Percentiles rank a stretch among this genome's conserved stretches.
Evolutionary conservation across 2,329 filamentous ascomycete genomes (phyloP).

Genomic region (Trichoderma koningiopsis): DNA sequence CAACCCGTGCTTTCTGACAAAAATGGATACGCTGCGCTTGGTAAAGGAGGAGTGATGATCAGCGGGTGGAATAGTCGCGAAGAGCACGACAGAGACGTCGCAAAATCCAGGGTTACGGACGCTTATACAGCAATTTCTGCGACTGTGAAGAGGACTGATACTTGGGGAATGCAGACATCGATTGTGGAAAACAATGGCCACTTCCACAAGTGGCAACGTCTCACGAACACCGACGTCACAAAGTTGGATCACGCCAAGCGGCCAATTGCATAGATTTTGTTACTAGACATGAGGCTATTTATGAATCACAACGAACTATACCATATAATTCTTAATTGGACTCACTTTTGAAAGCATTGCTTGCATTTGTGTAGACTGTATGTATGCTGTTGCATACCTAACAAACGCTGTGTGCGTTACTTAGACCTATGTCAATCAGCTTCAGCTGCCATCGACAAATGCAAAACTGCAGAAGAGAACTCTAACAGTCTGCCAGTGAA

Average conservation of each 20-base stretch:
- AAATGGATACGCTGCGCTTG: neutral
- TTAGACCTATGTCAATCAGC: no score
- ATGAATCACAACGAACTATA: neutral
- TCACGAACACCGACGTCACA: neutral
- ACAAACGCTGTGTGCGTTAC: no score
- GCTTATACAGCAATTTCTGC: neutral
- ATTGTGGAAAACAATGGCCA: neutral
- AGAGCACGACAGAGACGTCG: conserved; percentile 3
- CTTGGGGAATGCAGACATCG: neutral
- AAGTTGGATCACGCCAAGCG: neutral
- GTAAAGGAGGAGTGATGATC: conserved; percentile 5
- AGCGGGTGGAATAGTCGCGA: conserved; percentile 2
- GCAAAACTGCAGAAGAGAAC: no score
- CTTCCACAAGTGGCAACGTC: neutral
- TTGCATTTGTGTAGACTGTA: neutral
- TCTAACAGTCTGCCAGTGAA: no score
- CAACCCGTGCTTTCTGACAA: neutral
- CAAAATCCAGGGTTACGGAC: neutral
- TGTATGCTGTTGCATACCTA: neutral
- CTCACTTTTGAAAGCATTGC: neutral
- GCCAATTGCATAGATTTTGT: neutral
- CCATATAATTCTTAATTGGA: no score
- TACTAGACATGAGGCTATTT: neutral
- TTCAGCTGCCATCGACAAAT: no score
- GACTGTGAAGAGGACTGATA: neutral